Evolutionary conservation across 192 early-diverging fungal species (phyloP).

Genomic region (Mortierella claussenii): DNA sequence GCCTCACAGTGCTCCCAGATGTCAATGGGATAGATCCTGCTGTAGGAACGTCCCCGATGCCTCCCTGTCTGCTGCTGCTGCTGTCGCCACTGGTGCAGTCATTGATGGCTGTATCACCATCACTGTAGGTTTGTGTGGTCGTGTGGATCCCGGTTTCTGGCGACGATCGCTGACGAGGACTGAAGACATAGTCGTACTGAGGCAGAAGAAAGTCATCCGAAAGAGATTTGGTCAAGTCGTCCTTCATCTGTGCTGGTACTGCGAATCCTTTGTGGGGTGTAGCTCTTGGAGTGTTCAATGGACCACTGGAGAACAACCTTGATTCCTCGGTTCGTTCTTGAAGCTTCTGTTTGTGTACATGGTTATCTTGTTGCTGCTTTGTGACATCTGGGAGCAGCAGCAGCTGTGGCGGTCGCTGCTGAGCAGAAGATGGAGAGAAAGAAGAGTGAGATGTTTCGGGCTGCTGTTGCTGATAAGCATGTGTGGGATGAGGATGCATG

Average conservation of each 20-base stretch:
- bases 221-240: not conserved
- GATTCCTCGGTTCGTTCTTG: no score
- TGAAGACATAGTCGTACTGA: constrained; percentile 9
- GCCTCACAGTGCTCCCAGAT: not conserved
- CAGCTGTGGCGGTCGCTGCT: no score
- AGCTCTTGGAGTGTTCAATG: no score
- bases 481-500: not conserved
- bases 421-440: no score
- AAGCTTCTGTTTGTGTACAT: no score
- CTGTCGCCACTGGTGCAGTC: not conserved
- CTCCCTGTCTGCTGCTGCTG: constrained; percentile 5
- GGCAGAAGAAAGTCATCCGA: not conserved
- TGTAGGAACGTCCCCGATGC: no score
- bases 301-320: no score
- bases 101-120: not conserved
- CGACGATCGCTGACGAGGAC: constrained; percentile 14
- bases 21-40: no score
- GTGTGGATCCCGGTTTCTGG: constrained; percentile 11
- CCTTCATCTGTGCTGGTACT: not conserved
- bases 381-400: no score
- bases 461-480: constrained; percentile 3
- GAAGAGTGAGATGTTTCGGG: no score
- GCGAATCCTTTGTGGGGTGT: not conserved
- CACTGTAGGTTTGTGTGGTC: constrained; percentile 10
- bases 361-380: no score